Base-by-base conservation (phyloP, 257 asterid species). In the Catharanthus roseus region DNA sequence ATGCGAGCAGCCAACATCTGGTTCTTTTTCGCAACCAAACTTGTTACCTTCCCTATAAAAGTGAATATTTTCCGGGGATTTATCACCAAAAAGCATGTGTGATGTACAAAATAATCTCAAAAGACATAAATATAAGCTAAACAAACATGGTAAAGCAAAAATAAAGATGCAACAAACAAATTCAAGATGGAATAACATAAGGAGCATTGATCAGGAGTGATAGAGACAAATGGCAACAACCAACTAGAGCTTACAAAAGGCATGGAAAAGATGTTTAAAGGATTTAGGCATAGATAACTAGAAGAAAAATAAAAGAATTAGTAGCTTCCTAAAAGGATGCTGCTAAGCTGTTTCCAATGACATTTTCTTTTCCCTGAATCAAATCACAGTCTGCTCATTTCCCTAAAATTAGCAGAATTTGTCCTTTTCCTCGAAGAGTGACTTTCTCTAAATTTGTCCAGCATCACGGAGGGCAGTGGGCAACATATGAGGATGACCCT, bases 41-140 rank as follows among this genome's bases (percentile, higher is more conserved):
- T 89, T 19, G 99, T 91, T 76, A 95, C 96, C 82, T 91, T 95
- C 71, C 99, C 99, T 95, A 73, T 77, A 12, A 67, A 58, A 68
- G 47, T 56, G 51, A 50, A 56, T 61, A 8, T 28, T 47, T 41
- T 34, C 65, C 47, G n/a, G 49, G 26, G 39, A 38, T 68, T 47
- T 75, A 72, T 15, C 69, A 57, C 76, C 51, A 29, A 51, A 29
- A 51, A 66, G 26, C 12, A 28, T 28, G 36, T 5, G 13, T 58
- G 49, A 68, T 42, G n/a, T n/a, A 44, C 39, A 67, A 21, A 65
- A 73, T 26, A 44, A 64, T 33, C 36, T 21, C 31, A 56, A 41
- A 70, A 47, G 15, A 47, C 23, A 62, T 28, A 24, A 56, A 1
- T 0, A 24, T 29, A 29, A 28, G 38, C 64, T 57, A 34, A 57